Evolutionary conservation across 208 protist genomes (phyloP), one percentile per base, ranked within the genome.

Genomic region (Leishmania major): DNA sequence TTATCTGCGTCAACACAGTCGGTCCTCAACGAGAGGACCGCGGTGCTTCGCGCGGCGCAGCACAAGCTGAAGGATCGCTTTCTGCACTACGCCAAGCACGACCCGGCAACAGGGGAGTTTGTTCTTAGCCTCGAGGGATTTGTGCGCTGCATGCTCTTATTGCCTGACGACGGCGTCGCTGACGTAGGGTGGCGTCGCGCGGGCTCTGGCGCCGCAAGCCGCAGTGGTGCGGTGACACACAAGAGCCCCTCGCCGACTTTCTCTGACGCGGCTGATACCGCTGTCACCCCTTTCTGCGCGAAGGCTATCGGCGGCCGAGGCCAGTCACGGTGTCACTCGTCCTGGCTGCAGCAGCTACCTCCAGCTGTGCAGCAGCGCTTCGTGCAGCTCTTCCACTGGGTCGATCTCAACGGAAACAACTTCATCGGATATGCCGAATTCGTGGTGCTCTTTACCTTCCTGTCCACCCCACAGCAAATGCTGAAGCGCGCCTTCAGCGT

Each of bases 361-460:
- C 71, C 64, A 19, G 43, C 77, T 31, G 82, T 88, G 73, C 84
- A 77, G 4, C 70, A 64, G 28, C 87, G 87, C 43, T 71, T 89
- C 10, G 15, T 62, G 13, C 69, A 84, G 60, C 78, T 93, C 62
- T 93, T 94, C 77, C 35, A 82, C 28, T 77, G 84, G 75, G 81
- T 96, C 19, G 92, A 94, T 77, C 66, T 92, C 53, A 85, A 96
- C 78, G 19, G 81, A 49, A 88, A 81, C 64, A 85, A 83, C n/a
- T 75, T 43, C 17, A 88, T 96, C 57, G 77, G 84, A 51, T 96
- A 96, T 78, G 87, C 88, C 2, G 90, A 96, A 67, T 96, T 94
- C 75, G 89, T 92, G 45, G 86, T 96, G 22, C 81, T 96, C 76
- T 89, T 94, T 47, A 93, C 92, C 31, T 85, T 96, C 35, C 86